Conservation (phyloP, 306 rosid species). For the Corylus avellana region DNA sequence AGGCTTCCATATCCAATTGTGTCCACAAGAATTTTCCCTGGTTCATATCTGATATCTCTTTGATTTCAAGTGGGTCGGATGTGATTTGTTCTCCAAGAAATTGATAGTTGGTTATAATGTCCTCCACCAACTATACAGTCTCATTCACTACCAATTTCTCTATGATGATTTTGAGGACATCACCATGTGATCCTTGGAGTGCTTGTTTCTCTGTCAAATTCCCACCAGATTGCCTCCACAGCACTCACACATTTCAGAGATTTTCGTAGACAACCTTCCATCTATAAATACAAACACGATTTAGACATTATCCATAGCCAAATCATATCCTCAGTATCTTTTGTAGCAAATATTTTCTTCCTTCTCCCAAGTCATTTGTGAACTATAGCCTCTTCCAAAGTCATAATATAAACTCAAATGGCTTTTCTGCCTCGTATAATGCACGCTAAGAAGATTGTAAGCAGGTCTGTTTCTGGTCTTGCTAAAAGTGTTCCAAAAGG, state of each 20-base stretch:
- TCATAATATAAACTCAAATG: constrained; percentile 25
- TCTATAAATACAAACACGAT: not conserved
- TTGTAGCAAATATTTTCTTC: not conserved
- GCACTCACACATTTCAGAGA: not conserved
- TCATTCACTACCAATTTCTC: not conserved
- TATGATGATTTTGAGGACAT: not conserved
- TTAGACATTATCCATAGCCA: constrained; percentile 11
- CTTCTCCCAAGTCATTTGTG: not conserved
- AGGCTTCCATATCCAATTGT: no score
- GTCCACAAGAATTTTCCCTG: no score
- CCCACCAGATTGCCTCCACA: not conserved
- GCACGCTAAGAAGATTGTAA: constrained; percentile 15
- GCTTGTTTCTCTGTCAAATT: not conserved
- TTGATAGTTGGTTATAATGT: not conserved
- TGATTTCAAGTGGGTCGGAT: no score
- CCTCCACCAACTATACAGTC: not conserved
- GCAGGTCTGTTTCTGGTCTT: constrained; percentile 2
- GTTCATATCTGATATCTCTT: no score
- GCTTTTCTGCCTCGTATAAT: constrained; percentile 31
- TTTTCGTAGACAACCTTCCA: not conserved
- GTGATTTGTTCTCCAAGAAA: not conserved
- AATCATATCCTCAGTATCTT: constrained; percentile 13
- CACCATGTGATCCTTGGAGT: not conserved
- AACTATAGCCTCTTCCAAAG: not conserved
- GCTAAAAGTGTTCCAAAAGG: constrained; percentile 44